Base-by-base conservation (phyloP, 768 basidiomycete species). In the Pisolithus orientalis region DNA sequence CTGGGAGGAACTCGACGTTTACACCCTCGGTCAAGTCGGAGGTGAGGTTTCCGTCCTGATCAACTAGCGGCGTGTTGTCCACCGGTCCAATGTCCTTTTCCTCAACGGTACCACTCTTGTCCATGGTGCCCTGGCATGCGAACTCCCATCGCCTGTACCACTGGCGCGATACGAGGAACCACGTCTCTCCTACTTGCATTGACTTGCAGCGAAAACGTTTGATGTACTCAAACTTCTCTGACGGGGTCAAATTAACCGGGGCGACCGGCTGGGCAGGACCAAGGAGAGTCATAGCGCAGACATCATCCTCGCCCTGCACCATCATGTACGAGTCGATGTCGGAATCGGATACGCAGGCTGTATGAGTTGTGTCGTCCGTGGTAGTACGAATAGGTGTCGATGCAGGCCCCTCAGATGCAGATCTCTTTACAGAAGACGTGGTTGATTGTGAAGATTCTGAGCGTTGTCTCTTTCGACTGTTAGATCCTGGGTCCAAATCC, bases 111-210 rank as follows among this genome's bases (percentile, higher is more conserved):
- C 82, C 86, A 60, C 84, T 76, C 69, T 88, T 90, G 74, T 86
- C 85, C 27, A 74, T 62, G 56, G 81, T 69, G 28, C 86, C 87
- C 0, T 80, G 76, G 62, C 85, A 85, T 10, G 88, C 90, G 59
- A 79, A 80, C 55, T 76, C 69, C 85, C 88, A 94, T 32, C 82
- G 79, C 53, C 78, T 78, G 72, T 79, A 88, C 92, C 92, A 95
- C 21, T 61, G 59, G 46, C 78, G 68, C 21, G 84, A 76, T 28
- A 94, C 74, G 46, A 94, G 70, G 69, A 81, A 92, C 91, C 91
- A 94, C 8, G 75, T 82, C 47, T 91, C 82, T 43, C 87, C 87
- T 7, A 75, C 69, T 29, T 74, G 70, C 77, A 92, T 80, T 39
- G 73, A 69, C 43, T 61, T 65, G 39, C 59, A 62, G 59, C 78